Evolutionary conservation across 306 rosid genomes (phyloP).

Genomic region (Fragaria vesca): DNA sequence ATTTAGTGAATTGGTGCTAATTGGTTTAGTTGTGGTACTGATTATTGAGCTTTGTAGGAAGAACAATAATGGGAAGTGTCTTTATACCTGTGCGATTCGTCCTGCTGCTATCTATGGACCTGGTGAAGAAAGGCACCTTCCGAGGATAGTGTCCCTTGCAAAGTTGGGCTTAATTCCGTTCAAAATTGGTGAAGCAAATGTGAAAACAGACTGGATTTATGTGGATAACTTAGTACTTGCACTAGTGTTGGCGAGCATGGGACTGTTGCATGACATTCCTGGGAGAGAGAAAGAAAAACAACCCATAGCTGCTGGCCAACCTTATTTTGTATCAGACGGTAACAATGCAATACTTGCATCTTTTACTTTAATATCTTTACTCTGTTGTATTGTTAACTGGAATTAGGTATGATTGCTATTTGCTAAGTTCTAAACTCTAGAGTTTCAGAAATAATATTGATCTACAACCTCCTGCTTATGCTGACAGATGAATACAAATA

Average conservation of each 20-base stretch:
- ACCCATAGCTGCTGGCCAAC: slow-evolving; percentile 90
- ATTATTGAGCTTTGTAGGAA: slow-evolving; percentile 39
- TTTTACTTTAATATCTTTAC: not conserved
- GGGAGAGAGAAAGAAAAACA: slow-evolving; percentile 43
- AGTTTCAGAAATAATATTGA: not conserved
- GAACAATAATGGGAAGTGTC: slow-evolving; percentile 41
- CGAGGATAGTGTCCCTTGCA: slow-evolving; percentile 73
- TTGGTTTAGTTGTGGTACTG: not conserved
- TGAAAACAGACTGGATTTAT: slow-evolving; percentile 84
- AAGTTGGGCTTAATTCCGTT: slow-evolving; percentile 72
- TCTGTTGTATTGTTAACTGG: not conserved
- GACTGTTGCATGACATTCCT: slow-evolving; percentile 68
- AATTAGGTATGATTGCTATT: not conserved
- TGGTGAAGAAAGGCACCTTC: slow-evolving; percentile 90
- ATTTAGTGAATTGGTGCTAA: not conserved
- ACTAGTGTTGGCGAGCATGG: slow-evolving; percentile 89
- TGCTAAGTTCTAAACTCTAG: not conserved
- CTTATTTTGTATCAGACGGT: slow-evolving; percentile 94
- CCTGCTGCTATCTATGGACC: slow-evolving; percentile 96
- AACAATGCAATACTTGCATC: slow-evolving; percentile 16
- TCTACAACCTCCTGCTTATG: not conserved
- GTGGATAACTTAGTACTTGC: slow-evolving; percentile 89
- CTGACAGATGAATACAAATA: not conserved
- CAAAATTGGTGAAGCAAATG: slow-evolving; percentile 65
- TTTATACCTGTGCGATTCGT: slow-evolving; percentile 82